These are phyloP conservation scores for Gremmenia infestans DNA, from an alignment of 2,329 filamentous ascomycete species.

Conservation along the genomic window DNA sequence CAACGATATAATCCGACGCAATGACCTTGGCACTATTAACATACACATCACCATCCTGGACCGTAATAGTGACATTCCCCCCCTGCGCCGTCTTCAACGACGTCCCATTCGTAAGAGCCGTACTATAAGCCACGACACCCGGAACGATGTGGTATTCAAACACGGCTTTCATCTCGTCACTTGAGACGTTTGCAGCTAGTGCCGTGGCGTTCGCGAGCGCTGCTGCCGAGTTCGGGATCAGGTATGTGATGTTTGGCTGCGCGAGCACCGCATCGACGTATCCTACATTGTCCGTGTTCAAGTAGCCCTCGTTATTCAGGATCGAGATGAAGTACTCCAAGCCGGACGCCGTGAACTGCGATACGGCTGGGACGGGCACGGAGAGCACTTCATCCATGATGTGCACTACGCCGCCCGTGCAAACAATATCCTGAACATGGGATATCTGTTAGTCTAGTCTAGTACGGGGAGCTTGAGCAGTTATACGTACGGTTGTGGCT, in stretches of 20 bases:
- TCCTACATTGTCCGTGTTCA: conserved; percentile 5
- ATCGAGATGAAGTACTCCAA: conserved; percentile 18
- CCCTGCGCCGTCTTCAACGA: conserved; percentile 40
- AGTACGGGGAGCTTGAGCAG: neutral
- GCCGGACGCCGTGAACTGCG: conserved; percentile 7
- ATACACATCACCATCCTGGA: conserved; percentile 38
- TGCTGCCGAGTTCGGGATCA: conserved; percentile 19
- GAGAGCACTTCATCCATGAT: conserved; percentile 45
- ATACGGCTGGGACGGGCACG: conserved; percentile 33
- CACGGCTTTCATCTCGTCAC: conserved; percentile 44
- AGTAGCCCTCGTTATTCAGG: conserved; percentile 8
- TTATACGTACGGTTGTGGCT: conserved; percentile 9
- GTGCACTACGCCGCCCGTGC: conserved; percentile 51
- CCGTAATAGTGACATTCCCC: conserved; percentile 41
- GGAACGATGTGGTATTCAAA: conserved; percentile 61
- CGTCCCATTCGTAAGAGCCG: conserved; percentile 36
- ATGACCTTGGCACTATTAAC: conserved; percentile 50
- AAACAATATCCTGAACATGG: conserved; percentile 43
- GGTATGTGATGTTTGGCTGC: conserved; percentile 19
- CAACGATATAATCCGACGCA: conserved; percentile 43
- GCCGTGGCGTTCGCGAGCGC: conserved; percentile 14
- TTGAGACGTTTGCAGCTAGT: conserved; percentile 5
- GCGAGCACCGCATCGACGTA: conserved; percentile 13
- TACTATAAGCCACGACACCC: conserved; percentile 49
- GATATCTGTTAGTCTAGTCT: neutral